These are phyloP conservation scores for Tulasnella calospora DNA, from an alignment of 768 basidiomycete genomes.

Conservation along the genomic window DNA sequence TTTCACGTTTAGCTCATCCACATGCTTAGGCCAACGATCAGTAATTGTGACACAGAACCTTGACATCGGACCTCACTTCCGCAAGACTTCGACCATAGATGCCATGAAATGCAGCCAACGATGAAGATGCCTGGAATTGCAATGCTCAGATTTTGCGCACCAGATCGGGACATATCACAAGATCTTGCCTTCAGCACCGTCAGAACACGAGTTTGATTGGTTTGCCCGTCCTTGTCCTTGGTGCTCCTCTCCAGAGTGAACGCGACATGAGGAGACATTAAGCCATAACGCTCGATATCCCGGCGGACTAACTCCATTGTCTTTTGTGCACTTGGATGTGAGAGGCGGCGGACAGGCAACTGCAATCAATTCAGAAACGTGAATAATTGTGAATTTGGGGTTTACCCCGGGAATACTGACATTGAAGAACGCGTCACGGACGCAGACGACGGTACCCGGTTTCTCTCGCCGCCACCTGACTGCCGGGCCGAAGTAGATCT, in stretches of 20 bases:
- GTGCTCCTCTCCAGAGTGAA: constrained; percentile 59
- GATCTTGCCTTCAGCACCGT: constrained; percentile 62
- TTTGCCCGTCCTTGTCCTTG: constrained; percentile 38
- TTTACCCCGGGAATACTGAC: constrained; percentile 42
- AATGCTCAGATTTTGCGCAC: constrained; percentile 3
- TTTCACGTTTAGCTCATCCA: constrained; percentile 55
- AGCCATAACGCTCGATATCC: constrained; percentile 66
- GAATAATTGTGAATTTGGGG: background rate
- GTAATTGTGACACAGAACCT: background rate
- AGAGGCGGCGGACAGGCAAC: constrained; percentile 75
- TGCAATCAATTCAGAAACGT: constrained; percentile 36
- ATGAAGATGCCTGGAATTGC: constrained; percentile 55
- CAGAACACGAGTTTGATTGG: constrained; percentile 46
- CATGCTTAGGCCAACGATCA: constrained; percentile 46
- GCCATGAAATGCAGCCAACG: constrained; percentile 62
- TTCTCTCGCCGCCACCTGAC: constrained; percentile 68
- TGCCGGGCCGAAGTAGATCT: constrained; percentile 66
- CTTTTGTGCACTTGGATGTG: constrained; percentile 56
- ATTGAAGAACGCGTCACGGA: constrained; percentile 88
- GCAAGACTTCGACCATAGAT: constrained; percentile 67
- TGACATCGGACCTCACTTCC: constrained; percentile 46
- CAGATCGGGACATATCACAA: background rate
- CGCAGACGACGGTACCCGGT: constrained; percentile 72
- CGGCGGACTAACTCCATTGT: constrained; percentile 64
- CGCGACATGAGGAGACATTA: constrained; percentile 64